Conservation (phyloP, 495 filamentous ascomycete genomes). For the Aspergillus ellipticus region DNA sequence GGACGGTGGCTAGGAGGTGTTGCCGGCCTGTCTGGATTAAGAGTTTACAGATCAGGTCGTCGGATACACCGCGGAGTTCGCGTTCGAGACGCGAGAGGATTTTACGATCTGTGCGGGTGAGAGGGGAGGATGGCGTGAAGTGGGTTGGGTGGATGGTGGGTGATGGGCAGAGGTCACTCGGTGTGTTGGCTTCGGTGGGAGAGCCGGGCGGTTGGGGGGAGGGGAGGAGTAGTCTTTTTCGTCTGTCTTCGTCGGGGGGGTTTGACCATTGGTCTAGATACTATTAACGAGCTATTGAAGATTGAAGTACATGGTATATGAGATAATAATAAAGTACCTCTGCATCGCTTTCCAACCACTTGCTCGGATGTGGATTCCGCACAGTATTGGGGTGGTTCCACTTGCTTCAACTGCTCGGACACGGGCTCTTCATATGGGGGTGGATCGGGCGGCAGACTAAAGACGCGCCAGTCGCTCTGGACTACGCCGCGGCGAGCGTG, state of each 20-base stretch:
- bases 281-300: constrained; percentile 18
- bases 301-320: constrained; percentile 13
- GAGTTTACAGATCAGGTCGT: constrained; percentile 15
- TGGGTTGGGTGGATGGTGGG: constrained; percentile 16
- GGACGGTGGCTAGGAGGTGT: constrained; percentile 19
- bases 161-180: constrained; percentile 18
- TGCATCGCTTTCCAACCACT: constrained; percentile 16
- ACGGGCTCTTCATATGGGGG: constrained; percentile 19
- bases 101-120: constrained; percentile 11
- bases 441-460: constrained; percentile 17
- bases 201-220: constrained; percentile 16
- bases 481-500: constrained; percentile 16
- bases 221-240: constrained; percentile 16
- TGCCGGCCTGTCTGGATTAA: constrained; percentile 15
- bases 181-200: constrained; percentile 20
- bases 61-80: constrained; percentile 15
- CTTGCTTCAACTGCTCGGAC: constrained; percentile 14
- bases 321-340: constrained; percentile 16
- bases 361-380: constrained; percentile 4
- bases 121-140: constrained; percentile 14
- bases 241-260: constrained; percentile 13
- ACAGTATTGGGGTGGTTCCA: constrained; percentile 15
- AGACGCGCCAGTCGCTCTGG: constrained; percentile 19
- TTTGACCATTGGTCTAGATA: constrained; percentile 15
- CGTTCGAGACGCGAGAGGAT: constrained; percentile 15